Conservation (phyloP, 2,329 filamentous ascomycete genomes). For the Penicillium sp. region DNA sequence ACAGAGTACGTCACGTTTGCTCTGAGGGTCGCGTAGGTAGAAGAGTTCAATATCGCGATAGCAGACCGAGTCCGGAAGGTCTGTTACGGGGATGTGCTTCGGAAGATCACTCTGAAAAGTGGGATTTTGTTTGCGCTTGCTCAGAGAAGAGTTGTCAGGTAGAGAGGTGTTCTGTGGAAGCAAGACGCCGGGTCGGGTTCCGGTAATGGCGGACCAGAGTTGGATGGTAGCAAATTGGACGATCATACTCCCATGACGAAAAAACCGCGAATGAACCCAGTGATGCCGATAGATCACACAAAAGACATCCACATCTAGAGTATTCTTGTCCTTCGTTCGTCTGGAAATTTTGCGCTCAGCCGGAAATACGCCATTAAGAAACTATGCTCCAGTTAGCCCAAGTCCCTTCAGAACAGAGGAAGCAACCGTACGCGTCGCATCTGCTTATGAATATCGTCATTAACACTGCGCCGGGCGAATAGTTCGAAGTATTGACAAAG, state of each 20-base stretch:
- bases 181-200: constrained; percentile 20
- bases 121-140: constrained; percentile 13
- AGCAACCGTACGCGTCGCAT: too few species aligned
- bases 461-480: too few species aligned
- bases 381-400: constrained; percentile 5
- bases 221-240: constrained; percentile 19
- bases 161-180: constrained; percentile 20
- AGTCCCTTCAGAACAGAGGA: too few species aligned
- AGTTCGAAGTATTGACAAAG: constrained; percentile 24
- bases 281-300: constrained; percentile 22
- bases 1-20: constrained; percentile 26
- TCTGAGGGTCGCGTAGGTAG: constrained; percentile 20
- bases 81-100: constrained; percentile 16
- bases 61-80: constrained; percentile 24
- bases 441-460: too few species aligned
- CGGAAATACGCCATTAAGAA: constrained; percentile 6
- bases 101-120: constrained; percentile 24
- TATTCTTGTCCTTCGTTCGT: constrained; percentile 24
- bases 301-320: constrained; percentile 21
- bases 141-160: constrained; percentile 5
- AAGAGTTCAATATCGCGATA: constrained; percentile 28
- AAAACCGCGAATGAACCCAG: constrained; percentile 27
- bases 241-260: constrained; percentile 21
- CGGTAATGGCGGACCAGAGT: constrained; percentile 26
- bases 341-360: constrained; percentile 18